Evolutionary conservation across 768 basidiomycete species (phyloP), one percentile per base, ranked within the genome.

Genomic region (Glaciozyma martinii): DNA sequence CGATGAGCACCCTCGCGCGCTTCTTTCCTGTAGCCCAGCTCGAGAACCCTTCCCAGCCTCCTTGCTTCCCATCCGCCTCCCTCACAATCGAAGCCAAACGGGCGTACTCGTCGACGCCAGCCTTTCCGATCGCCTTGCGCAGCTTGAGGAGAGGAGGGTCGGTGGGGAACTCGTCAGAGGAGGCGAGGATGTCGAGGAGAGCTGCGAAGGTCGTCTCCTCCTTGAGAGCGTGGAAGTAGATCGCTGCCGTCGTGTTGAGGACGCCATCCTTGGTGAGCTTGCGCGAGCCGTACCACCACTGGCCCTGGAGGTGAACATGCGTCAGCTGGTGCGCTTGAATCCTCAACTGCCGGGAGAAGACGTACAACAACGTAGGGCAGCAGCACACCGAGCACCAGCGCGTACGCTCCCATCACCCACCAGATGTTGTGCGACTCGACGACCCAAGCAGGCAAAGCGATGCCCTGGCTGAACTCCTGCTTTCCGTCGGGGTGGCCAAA

Each of bases 401-500:
- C 94, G 73, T 99, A 99, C 18, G 83, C 78, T 27, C 86, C 89
- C 53, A 99, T 81, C 1, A 98, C 90, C 85, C 87, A 92, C 33
- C 89, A 82, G 66, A 87, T 90, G 77, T 98, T 95, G 73, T 89
- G 84, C 49, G 88, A 83, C 72, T 92, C 91, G 57, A 99, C 82
- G 61, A 99, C 85, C 91, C 93, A 97, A 61, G 83, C 80, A 0
- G 95, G 95, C 8, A 99, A 80, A 0, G 95, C 95, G 70, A 99
- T 93, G 59, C 93, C 93, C 83, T 92, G 90, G 21, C 87, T 85
- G 33, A 93, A 80, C 73, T 90, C 88, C 75, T 97, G 91, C n/a
- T 90, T 86, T 10, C 95, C 95, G 75, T 99, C 95, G 0, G 95
- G 95, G 74, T 99, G 87, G 3, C 92, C 91, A 69, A 88, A 97